A percentile compares a stretch with the other conserved stretches of the same genome.
Evolutionary conservation across 1,284 basidiomycete species (phyloP).

Genomic region (Irpex sp.): DNA sequence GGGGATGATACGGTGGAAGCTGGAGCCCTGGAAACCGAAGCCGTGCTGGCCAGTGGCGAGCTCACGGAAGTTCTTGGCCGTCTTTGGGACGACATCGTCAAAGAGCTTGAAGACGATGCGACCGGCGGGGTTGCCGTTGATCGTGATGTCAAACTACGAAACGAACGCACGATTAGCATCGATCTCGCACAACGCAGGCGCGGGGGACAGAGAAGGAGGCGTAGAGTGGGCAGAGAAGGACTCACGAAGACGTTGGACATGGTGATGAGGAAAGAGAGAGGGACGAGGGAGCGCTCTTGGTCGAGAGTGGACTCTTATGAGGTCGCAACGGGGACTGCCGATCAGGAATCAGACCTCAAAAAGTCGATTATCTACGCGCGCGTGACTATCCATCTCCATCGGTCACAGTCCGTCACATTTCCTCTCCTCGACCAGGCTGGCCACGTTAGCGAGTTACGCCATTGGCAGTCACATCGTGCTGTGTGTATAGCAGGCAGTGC

Average conservation of each 20-base stretch:
- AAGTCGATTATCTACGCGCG: slow-evolving; percentile 25
- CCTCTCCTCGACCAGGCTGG: not conserved
- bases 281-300: slow-evolving; percentile 15
- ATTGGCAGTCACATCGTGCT: not conserved
- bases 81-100: slow-evolving; percentile 45
- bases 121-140: slow-evolving; percentile 44
- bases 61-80: slow-evolving; percentile 49
- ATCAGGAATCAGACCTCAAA: slow-evolving; percentile 29
- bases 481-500: not conserved
- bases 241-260: slow-evolving; percentile 51
- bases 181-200: not conserved
- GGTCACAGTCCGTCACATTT: not conserved
- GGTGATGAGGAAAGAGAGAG: slow-evolving; percentile 18
- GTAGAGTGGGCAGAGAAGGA: slow-evolving; percentile 9
- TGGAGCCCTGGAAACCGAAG: slow-evolving; percentile 36
- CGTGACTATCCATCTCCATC: slow-evolving; percentile 11
- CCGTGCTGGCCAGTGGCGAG: slow-evolving; percentile 43
- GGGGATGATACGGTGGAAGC: slow-evolving; percentile 36
- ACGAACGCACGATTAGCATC: slow-evolving; percentile 1
- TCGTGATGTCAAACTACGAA: slow-evolving; percentile 53
- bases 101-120: slow-evolving; percentile 63
- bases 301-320: slow-evolving; percentile 21
- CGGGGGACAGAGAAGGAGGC: not conserved
- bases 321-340: slow-evolving; percentile 25
- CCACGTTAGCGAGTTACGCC: not conserved